Evolutionary conservation across 352 stramenopile species (phyloP).

Genomic region (Phytophthora cactorum): DNA sequence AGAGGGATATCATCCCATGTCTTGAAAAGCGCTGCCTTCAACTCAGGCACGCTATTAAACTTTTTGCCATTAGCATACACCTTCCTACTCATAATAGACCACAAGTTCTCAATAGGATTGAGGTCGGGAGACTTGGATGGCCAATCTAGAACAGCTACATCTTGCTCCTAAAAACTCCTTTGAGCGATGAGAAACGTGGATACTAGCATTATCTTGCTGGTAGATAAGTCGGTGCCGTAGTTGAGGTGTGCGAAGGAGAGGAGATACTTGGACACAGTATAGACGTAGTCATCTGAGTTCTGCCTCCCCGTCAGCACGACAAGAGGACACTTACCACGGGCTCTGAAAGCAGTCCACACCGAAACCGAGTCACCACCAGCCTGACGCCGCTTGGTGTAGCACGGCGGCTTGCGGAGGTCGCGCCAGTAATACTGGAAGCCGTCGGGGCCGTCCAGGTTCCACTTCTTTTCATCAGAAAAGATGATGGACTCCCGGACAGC

Average conservation of each 20-base stretch:
- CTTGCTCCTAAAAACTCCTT: slow-evolving; percentile 31
- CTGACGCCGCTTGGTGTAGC: slow-evolving; percentile 16
- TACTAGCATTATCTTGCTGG: no score
- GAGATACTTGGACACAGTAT: no score
- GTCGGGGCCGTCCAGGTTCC: slow-evolving; percentile 47
- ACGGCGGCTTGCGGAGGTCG: slow-evolving; percentile 7
- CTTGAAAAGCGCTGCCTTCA: no score
- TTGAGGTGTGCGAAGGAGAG: no score
- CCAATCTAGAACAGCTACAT: slow-evolving; percentile 29
- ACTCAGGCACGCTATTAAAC: no score
- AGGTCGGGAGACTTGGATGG: slow-evolving; percentile 25
- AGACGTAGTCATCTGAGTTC: slow-evolving; percentile 5
- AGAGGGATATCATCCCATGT: no score
- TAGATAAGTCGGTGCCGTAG: no score
- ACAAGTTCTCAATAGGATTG: slow-evolving; percentile 40
- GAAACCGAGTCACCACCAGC: slow-evolving; percentile 29
- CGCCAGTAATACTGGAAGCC: slow-evolving; percentile 41
- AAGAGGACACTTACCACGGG: slow-evolving; percentile 10
- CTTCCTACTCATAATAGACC: slow-evolving; percentile 9
- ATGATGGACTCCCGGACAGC: slow-evolving; percentile 1
- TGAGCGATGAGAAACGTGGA: slow-evolving; percentile 20
- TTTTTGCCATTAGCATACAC: no score
- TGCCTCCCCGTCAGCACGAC: slow-evolving; percentile 23
- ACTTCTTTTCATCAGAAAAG: slow-evolving; percentile 55
- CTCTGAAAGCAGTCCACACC: slow-evolving; percentile 31